Percentiles rank a stretch among this genome's conserved stretches.
phyloP scores from a whole-genome alignment of 176 grass and related monocot species.

The Paspalum notatum region DNA sequence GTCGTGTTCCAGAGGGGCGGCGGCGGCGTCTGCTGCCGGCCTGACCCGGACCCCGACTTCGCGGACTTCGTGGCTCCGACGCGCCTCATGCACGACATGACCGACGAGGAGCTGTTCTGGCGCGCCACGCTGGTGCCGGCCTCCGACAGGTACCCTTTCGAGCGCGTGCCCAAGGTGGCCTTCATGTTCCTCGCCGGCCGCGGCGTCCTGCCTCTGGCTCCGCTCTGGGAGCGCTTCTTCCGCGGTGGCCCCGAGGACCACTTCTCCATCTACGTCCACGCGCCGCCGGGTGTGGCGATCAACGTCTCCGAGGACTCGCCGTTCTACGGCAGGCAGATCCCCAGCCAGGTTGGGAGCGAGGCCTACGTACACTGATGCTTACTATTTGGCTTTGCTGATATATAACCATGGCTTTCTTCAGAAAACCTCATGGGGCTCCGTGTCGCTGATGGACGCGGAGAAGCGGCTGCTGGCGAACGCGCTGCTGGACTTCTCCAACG shows the following conservation, averaged over 20 bases:
- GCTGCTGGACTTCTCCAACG: conserved; percentile 86
- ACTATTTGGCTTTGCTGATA: not conserved
- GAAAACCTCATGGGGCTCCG: conserved; percentile 65
- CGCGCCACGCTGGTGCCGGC: conserved; percentile 72
- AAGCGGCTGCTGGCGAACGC: conserved; percentile 88
- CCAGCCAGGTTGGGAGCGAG: conserved; percentile 66
- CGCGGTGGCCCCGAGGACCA: conserved; percentile 57
- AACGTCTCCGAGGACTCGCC: conserved; percentile 65
- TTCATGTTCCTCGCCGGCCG: conserved; percentile 77
- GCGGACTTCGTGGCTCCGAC: conserved; percentile 67
- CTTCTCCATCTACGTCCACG: conserved; percentile 84
- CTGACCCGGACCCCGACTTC: conserved; percentile 24
- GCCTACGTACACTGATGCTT: no score
- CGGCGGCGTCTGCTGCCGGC: conserved; percentile 20
- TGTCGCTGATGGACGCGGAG: conserved; percentile 87
- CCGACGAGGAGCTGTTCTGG: conserved; percentile 85
- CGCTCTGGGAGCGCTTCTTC: conserved; percentile 93
- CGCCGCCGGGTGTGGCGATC: conserved; percentile 55
- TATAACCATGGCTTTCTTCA: not conserved
- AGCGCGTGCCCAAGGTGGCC: conserved; percentile 78
- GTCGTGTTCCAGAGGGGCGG: conserved; percentile 23
- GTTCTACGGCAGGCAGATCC: conserved; percentile 80
- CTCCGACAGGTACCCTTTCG: conserved; percentile 53
- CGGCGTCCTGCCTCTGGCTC: conserved; percentile 62
- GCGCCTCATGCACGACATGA: conserved; percentile 76